phyloP scores from a whole-genome alignment of 2,329 filamentous ascomycete species.

The Rhynchosporium graminicola region DNA sequence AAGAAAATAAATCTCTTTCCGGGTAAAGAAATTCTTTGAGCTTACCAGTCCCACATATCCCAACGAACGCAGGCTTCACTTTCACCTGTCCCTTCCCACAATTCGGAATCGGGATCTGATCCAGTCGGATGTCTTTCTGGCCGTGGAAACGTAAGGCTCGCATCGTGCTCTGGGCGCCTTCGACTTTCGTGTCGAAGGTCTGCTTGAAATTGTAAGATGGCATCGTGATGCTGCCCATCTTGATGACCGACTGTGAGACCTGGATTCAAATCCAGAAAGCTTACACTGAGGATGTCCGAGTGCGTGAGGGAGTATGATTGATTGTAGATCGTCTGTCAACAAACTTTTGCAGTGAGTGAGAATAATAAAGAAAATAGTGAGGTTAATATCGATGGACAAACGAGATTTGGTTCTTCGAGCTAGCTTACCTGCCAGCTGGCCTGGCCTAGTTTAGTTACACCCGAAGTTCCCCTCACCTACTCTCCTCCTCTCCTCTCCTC shows the following conservation, averaged over 20 bases:
- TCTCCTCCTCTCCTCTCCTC: neutral
- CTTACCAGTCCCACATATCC: conserved; percentile 36
- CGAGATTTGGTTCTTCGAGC: neutral
- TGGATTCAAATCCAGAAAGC: neutral
- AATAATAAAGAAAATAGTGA: neutral
- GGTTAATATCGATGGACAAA: neutral
- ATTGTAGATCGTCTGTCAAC: neutral
- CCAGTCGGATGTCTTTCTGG: conserved; percentile 55
- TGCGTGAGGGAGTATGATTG: too few relatives aligned
- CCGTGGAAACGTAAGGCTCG: conserved; percentile 56
- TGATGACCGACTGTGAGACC: neutral
- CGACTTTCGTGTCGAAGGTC: conserved; percentile 8
- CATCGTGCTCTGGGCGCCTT: conserved; percentile 42
- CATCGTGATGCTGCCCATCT: conserved; percentile 9
- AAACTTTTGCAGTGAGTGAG: neutral
- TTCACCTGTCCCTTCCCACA: conserved; percentile 28
- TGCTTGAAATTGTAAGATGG: conserved; percentile 15
- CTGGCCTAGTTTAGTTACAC: neutral
- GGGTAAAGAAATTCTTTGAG: neutral
- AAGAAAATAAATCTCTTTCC: neutral
- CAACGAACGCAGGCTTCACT: conserved; percentile 37
- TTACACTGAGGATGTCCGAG: too few relatives aligned
- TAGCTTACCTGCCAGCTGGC: conserved; percentile 4
- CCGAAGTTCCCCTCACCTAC: neutral
- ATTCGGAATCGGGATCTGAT: conserved; percentile 47